Evolutionary conservation across 1,284 basidiomycete genomes (phyloP).

Genomic region (Marasmius fiardii): DNA sequence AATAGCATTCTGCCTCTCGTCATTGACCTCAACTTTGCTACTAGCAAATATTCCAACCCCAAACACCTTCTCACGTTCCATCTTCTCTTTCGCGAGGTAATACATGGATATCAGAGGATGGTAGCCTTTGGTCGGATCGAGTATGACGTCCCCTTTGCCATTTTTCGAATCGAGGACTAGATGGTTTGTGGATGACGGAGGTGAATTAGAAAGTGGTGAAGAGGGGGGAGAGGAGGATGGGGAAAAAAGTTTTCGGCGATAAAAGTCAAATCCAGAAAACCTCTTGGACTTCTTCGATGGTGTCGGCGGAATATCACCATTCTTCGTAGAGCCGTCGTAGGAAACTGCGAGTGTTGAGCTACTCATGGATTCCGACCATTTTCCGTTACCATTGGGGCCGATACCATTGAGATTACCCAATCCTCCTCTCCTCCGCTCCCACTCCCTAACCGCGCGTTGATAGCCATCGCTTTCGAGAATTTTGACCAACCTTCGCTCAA

Average conservation of each 20-base stretch:
- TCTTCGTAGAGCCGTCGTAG: constrained; percentile 46
- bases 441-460: constrained; percentile 66
- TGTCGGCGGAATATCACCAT: constrained; percentile 37
- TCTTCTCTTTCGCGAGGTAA: constrained; percentile 92
- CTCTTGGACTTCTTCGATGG: constrained; percentile 59
- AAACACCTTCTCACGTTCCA: constrained; percentile 91
- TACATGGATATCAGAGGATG: constrained; percentile 97
- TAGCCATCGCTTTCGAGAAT: constrained; percentile 84
- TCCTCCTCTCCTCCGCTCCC: constrained; percentile 68
- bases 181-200: constrained; percentile 53
- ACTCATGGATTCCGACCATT: constrained; percentile 54
- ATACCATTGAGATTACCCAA: constrained; percentile 39
- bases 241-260: constrained; percentile 86
- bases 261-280: constrained; percentile 96
- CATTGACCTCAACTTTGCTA: constrained; percentile 36
- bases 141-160: constrained; percentile 46
- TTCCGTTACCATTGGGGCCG: constrained; percentile 25
- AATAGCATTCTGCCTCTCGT: background rate
- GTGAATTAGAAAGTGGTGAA: constrained; percentile 29
- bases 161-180: constrained; percentile 41
- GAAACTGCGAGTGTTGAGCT: constrained; percentile 68
- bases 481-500: constrained; percentile 70
- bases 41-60: constrained; percentile 93
- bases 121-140: constrained; percentile 90
- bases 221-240: constrained; percentile 57